Base-by-base conservation (phyloP, 2,329 filamentous ascomycete genomes). In the Aureobasidium mangrovei region DNA sequence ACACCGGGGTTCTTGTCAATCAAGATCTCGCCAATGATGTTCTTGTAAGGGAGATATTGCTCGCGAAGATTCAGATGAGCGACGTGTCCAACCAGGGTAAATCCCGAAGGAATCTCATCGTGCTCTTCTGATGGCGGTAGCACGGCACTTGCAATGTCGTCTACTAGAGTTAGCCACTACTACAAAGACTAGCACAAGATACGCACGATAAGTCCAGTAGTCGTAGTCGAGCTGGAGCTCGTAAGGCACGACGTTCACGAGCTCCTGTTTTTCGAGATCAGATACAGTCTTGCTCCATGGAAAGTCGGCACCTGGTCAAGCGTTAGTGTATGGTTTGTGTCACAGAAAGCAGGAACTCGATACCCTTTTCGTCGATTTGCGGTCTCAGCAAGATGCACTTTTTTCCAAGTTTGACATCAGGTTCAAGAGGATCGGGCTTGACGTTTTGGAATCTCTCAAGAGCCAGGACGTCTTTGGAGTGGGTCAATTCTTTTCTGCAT, bases 51-150 rank as follows among this genome's bases (percentile, higher is more conserved):
- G 8, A 89, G 74, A 65, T 90, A 96, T 60, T 84, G 80, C 24
- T 87, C 83, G 48, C 88, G 83, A 32, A 98, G 82, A 69, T 98
- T 98, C 56, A 98, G 75, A 66, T 98, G 93, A 39, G 90, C 51
- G 48, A 97, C 84, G 63, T 97, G 91, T 24, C 93, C 91, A 35
- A 91, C 90, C 35, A 85, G 83, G 55, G 89, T 89, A 74, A 95
- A 97, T 46, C 90, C 89, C 32, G 82, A 81, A 2, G 91, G 91
- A 32, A 93, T 83, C 59, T 94, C 90, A 39, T 85, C 83, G 60
- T 90, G 82, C 27, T 86, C 77, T 45, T 88, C 82, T 56, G 86
- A 84, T 60, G 90, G 83, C 0, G 91, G 91, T 1, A 98, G 76
- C 54, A 96, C 81, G 3, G 88, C 82, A 46, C 76, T 76, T 65